Evolutionary conservation across 2,329 filamentous ascomycete genomes (phyloP).

Genomic region (Lachnellula hyalina): DNA sequence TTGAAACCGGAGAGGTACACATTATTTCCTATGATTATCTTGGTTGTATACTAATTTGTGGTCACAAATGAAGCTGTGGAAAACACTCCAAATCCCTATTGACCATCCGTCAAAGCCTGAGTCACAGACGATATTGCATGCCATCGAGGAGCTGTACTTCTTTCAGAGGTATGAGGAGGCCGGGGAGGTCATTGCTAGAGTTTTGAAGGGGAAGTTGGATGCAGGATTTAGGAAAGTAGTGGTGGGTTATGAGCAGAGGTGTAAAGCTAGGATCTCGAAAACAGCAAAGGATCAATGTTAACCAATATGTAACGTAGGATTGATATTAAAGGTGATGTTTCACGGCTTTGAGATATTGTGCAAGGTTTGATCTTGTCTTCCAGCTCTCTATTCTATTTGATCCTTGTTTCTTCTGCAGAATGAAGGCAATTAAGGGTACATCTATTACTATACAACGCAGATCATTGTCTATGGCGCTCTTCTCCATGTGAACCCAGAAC

Average conservation of each 20-base stretch:
- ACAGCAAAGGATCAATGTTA: no score
- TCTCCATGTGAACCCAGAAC: neutral
- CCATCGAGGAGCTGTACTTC: slow-evolving; percentile 33
- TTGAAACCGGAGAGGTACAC: slow-evolving; percentile 28
- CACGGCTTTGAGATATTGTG: no score
- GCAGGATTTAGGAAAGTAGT: slow-evolving; percentile 23
- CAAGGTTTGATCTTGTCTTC: no score
- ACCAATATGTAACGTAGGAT: no score
- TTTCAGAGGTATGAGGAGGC: slow-evolving; percentile 27
- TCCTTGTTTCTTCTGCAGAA: neutral
- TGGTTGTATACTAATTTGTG: neutral
- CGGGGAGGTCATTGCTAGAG: slow-evolving; percentile 10
- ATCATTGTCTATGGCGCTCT: neutral
- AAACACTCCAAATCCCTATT: slow-evolving; percentile 23
- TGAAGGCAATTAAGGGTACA: neutral
- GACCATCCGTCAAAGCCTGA: slow-evolving; percentile 26
- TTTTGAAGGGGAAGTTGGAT: slow-evolving; percentile 20
- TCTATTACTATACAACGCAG: slow-evolving; percentile 1
- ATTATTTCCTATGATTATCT: neutral
- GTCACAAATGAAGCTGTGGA: slow-evolving; percentile 21
- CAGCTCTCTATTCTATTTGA: neutral
- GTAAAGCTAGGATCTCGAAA: slow-evolving; percentile 3
- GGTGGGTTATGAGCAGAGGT: slow-evolving; percentile 20
- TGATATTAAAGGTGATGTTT: neutral
- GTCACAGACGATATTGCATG: slow-evolving; percentile 28